A percentile compares a stretch with the other conserved stretches of the same genome.
Conservation (phyloP, 2,329 filamentous ascomycete genomes). For the Madurella fahalii region DNA sequence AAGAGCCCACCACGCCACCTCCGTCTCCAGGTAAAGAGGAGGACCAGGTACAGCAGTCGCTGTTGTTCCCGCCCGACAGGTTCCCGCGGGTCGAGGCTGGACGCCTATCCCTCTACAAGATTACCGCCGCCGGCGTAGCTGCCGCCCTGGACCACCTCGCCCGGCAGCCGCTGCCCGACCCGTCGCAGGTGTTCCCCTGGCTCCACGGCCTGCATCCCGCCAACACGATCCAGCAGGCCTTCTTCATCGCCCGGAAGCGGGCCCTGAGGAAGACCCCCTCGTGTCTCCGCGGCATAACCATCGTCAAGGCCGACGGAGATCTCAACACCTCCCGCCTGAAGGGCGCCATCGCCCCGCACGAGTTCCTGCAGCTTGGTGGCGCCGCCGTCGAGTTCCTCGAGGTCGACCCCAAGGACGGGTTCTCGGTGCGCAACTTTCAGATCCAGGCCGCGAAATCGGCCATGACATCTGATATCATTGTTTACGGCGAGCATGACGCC, state of each 20-base stretch:
- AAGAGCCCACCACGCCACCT: slow-evolving; percentile 58
- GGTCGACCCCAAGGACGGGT: slow-evolving; percentile 81
- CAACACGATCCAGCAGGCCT: slow-evolving; percentile 84
- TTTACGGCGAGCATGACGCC: slow-evolving; percentile 74
- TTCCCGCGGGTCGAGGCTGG: slow-evolving; percentile 52
- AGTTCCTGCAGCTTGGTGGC: slow-evolving; percentile 60
- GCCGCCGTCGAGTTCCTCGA: slow-evolving; percentile 65
- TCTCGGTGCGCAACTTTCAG: slow-evolving; percentile 95
- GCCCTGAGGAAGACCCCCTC: slow-evolving; percentile 65
- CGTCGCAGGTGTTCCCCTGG: slow-evolving; percentile 91
- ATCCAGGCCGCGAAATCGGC: slow-evolving; percentile 89
- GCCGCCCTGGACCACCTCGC: slow-evolving; percentile 72
- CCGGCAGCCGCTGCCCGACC: slow-evolving; percentile 76
- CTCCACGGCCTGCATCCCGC: slow-evolving; percentile 85
- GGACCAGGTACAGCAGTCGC: slow-evolving; percentile 57
- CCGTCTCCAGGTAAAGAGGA: slow-evolving; percentile 60
- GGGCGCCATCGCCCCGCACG: slow-evolving; percentile 77
- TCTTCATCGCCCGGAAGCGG: slow-evolving; percentile 77
- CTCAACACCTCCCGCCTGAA: slow-evolving; percentile 72
- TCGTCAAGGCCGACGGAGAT: slow-evolving; percentile 87
- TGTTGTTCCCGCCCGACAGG: slow-evolving; percentile 68
- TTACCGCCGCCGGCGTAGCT: slow-evolving; percentile 64
- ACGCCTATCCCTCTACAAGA: slow-evolving; percentile 63
- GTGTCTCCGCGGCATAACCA: slow-evolving; percentile 74
- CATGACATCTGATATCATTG: slow-evolving; percentile 82